Percentiles rank a stretch among this genome's conserved stretches.
Evolutionary conservation across 345 rosid species (phyloP).

Genomic region (Sonneratia alba): DNA sequence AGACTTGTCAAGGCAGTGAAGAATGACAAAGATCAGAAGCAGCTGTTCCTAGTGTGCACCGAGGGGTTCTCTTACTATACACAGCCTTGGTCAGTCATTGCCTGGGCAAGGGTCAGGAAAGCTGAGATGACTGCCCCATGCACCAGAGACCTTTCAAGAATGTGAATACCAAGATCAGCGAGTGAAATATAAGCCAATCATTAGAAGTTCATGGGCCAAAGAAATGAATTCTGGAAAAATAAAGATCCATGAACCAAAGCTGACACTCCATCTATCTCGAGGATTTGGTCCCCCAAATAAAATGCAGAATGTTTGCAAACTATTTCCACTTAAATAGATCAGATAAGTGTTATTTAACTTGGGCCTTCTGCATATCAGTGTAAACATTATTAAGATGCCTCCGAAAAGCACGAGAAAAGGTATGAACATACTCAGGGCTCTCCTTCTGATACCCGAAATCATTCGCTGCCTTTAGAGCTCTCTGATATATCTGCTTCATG

Average conservation of each 20-base stretch:
- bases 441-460: constrained; percentile 94
- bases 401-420: background rate
- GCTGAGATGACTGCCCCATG: constrained; percentile 89
- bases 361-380: background rate
- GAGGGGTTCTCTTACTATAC: constrained; percentile 27
- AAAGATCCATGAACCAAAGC: no score
- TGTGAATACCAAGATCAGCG: background rate
- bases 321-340: background rate
- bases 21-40: no score
- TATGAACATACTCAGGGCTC: constrained; percentile 75
- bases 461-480: constrained; percentile 78
- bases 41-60: background rate
- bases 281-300: no score
- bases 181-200: no score
- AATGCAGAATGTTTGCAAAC: no score
- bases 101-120: constrained; percentile 88
- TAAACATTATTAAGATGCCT: background rate
- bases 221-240: background rate
- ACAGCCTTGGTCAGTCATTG: constrained; percentile 98
- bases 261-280: background rate
- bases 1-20: no score
- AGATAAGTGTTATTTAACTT: background rate
- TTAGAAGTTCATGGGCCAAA: no score
- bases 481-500: constrained; percentile 80
- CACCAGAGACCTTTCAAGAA: constrained; percentile 57